These are phyloP conservation scores for Seminavis robusta DNA, from an alignment of 108 stramenopile species.

Conservation along the genomic window DNA sequence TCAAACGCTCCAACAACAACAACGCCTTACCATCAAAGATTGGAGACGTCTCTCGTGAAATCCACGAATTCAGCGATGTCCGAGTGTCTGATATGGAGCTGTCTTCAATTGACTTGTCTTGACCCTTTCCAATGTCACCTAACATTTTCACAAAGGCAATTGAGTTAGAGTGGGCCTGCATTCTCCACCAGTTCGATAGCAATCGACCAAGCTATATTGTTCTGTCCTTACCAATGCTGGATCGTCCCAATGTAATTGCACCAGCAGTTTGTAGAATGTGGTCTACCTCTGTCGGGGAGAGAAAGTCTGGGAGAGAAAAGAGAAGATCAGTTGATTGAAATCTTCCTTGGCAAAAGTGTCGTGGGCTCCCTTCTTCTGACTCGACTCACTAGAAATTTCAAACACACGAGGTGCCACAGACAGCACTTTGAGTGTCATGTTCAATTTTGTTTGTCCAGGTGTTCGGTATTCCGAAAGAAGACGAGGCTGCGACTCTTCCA, in stretches of 20 bases:
- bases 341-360: too few species aligned
- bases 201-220: too few species aligned
- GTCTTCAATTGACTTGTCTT: conserved; percentile 3
- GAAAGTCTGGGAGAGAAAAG: conserved; percentile 69
- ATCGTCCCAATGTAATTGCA: conserved; percentile 37
- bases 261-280: conserved; percentile 74
- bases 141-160: too few species aligned
- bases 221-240: conserved; percentile 19
- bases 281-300: conserved; percentile 73
- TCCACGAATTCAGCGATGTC: conserved; percentile 83
- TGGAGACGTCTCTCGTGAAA: conserved; percentile 58
- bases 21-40: conserved; percentile 83
- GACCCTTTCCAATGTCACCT: conserved; percentile 35
- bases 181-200: too few species aligned
- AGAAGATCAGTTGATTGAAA: too few species aligned
- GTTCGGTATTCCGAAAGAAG: conserved; percentile 61
- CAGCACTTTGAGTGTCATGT: conserved; percentile 60
- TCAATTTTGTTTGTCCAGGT: conserved; percentile 31
- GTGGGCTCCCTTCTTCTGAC: too few species aligned
- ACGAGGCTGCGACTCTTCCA: conserved; percentile 46
- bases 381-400: too few species aligned
- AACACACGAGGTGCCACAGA: conserved; percentile 67
- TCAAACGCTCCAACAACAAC: too few species aligned
- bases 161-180: too few species aligned
- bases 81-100: conserved; percentile 56